Evolutionary conservation across 1,284 basidiomycete genomes (phyloP).

Genomic region (Cystobasidiaceae sp.): DNA sequence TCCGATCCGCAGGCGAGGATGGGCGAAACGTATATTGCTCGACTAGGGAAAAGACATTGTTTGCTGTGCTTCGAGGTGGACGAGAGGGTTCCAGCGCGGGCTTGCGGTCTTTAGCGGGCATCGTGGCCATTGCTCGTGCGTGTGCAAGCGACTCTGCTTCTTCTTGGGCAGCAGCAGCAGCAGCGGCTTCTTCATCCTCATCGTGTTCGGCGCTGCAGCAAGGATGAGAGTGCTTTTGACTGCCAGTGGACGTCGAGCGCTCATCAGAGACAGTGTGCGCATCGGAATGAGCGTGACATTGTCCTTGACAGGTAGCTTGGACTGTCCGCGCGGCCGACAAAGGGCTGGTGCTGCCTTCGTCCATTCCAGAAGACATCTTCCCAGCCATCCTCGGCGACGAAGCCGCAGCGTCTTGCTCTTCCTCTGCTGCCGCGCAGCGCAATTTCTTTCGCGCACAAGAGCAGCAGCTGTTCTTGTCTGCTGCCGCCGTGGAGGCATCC

Average conservation of each 20-base stretch:
- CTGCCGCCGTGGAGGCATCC: background rate
- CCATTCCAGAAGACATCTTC: background rate
- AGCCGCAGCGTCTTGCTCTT: background rate
- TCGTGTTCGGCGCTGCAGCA: conserved; percentile 8
- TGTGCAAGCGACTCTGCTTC: conserved; percentile 22
- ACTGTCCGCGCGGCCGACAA: background rate
- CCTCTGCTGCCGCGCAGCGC: background rate
- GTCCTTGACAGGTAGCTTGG: background rate
- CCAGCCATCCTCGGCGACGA: conserved; percentile 4
- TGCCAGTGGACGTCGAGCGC: conserved; percentile 12
- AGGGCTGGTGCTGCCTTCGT: background rate
- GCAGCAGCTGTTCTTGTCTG: background rate
- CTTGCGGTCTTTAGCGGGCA: conserved; percentile 15
- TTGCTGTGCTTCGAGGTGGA: conserved; percentile 54
- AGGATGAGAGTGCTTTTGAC: conserved; percentile 14
- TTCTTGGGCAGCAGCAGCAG: too few species aligned
- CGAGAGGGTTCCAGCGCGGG: conserved; percentile 22
- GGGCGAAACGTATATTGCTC: conserved; percentile 94
- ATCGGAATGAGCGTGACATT: conserved; percentile 2
- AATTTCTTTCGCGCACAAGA: conserved; percentile 24
- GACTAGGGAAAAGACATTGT: conserved; percentile 85
- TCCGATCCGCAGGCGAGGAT: conserved; percentile 47
- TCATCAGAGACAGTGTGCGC: background rate
- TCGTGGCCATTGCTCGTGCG: conserved; percentile 14
- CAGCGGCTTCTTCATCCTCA: background rate